Evolutionary conservation across 1,284 basidiomycete species (phyloP).

Genomic region (Ustilago bromivora): DNA sequence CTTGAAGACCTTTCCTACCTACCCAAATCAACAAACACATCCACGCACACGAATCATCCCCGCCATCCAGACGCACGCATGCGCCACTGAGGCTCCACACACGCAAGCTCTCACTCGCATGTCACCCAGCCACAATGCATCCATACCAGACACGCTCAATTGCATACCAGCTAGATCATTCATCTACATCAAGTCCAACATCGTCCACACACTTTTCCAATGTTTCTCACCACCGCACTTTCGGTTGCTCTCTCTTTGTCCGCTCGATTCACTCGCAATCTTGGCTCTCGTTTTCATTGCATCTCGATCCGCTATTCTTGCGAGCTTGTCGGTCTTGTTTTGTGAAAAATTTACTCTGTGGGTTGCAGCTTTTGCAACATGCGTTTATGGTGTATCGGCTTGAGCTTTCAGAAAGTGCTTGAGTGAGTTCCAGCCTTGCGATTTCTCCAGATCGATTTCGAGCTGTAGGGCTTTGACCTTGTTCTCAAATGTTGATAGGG

Average conservation of each 20-base stretch:
- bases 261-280: not conserved
- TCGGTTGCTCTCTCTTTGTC: not conserved
- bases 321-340: not conserved
- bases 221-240: not conserved
- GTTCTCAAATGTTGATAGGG: not conserved
- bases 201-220: not conserved
- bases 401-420: conserved; percentile 20
- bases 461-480: conserved; percentile 10
- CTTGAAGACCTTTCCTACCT: not conserved
- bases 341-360: not conserved
- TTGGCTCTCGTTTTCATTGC: conserved; percentile 12
- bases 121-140: too few species aligned
- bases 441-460: conserved; percentile 10
- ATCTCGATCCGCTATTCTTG: not conserved
- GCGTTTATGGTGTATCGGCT: not conserved
- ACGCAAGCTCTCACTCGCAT: conserved; percentile 7
- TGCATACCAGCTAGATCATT: conserved; percentile 6
- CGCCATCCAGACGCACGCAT: not conserved
- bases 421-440: conserved; percentile 15
- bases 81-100: conserved; percentile 10
- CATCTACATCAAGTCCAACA: not conserved
- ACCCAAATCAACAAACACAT: not conserved
- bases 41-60: not conserved
- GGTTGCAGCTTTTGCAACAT: not conserved
- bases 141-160: not conserved